Base-by-base conservation (phyloP, 192 early-diverging fungal genomes). In the Coemansia sp. region DNA sequence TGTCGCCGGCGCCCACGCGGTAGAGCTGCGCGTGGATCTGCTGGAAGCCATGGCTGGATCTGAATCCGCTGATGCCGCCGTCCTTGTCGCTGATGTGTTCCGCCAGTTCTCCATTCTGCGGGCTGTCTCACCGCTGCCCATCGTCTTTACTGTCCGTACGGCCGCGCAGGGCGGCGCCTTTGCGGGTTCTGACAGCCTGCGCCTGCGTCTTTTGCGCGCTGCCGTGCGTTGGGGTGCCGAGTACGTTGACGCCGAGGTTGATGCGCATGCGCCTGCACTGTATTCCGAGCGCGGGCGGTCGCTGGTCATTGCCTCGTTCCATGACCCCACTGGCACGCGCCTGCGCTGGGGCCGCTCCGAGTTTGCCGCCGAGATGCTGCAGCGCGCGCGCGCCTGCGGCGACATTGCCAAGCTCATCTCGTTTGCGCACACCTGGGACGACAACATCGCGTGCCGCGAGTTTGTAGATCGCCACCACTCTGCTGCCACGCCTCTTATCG, bases 351-450 rank as follows among this genome's bases (percentile, higher is more conserved):
- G 35, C 2, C 54, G 57, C n/a, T 50, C 46, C 54, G 70, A 68
- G 58, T 72, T 71, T 58, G 56, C 65, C 40, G 15, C 14, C 10
- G 76, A 78, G 33, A 68, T 72, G 8, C 54, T 78, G 11, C 65
- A 43, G 5, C 65, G 65, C 7, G 86, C 85, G 8, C 61, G 79
- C 8, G 58, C 79, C 2, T 78, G 80, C 56, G 89, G 87, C 39
- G 91, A 99, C 60, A 85, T 96, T 47, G 83, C 91, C 70, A 99
- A 99, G 78, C 75, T 99, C 38, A 90, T 99, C 46, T 93, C 95
- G 15, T 68, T 62, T 11, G 93, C 93, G 14, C 74, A 77, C 19
- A 65, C 69, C 18, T 64, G 91, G 60, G 74, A 84, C 46, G 93
- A 96, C 72, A 99, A 97, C 74, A 79, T 90, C 51, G 81, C 82